These are phyloP conservation scores for Fusarium algeriense DNA, from an alignment of 2,329 filamentous ascomycete genomes.

Conservation along the genomic window DNA sequence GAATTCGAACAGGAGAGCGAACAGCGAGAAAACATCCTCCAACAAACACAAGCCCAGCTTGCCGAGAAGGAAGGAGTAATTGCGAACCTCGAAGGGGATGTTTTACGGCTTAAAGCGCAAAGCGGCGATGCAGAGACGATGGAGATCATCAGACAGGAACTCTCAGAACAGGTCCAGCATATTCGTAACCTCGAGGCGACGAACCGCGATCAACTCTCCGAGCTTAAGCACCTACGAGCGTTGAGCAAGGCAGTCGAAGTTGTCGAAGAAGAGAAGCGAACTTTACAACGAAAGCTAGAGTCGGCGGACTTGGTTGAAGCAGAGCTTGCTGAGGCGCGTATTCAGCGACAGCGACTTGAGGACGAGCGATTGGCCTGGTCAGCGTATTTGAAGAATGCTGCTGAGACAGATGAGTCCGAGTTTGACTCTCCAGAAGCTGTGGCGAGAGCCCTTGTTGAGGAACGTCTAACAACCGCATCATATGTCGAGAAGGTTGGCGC, in stretches of 20 bases:
- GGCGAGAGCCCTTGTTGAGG: slow-evolving; percentile 84
- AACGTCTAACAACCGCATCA: slow-evolving; percentile 82
- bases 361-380: slow-evolving; percentile 91
- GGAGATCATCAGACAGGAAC: slow-evolving; percentile 84
- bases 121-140: slow-evolving; percentile 89
- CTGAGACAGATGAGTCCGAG: slow-evolving; percentile 71
- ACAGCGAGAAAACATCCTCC: slow-evolving; percentile 67
- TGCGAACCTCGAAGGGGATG: slow-evolving; percentile 82
- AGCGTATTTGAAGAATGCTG: slow-evolving; percentile 80
- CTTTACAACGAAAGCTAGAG: slow-evolving; percentile 81
- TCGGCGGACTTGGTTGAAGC: slow-evolving; percentile 79
- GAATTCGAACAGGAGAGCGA: slow-evolving; percentile 71
- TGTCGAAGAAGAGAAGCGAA: slow-evolving; percentile 93
- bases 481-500: slow-evolving; percentile 85
- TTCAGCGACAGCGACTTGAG: slow-evolving; percentile 88
- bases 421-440: slow-evolving; percentile 91
- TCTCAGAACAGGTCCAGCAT: slow-evolving; percentile 92
- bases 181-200: slow-evolving; percentile 85
- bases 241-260: slow-evolving; percentile 89
- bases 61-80: slow-evolving; percentile 77
- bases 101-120: slow-evolving; percentile 86
- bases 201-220: slow-evolving; percentile 81
- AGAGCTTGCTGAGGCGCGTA: slow-evolving; percentile 81
- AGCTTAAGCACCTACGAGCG: slow-evolving; percentile 85
- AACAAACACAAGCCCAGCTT: slow-evolving; percentile 74